phyloP scores from a whole-genome alignment of 228 moss, liverwort and hornwort species.

The Sphagnum fallax region DNA sequence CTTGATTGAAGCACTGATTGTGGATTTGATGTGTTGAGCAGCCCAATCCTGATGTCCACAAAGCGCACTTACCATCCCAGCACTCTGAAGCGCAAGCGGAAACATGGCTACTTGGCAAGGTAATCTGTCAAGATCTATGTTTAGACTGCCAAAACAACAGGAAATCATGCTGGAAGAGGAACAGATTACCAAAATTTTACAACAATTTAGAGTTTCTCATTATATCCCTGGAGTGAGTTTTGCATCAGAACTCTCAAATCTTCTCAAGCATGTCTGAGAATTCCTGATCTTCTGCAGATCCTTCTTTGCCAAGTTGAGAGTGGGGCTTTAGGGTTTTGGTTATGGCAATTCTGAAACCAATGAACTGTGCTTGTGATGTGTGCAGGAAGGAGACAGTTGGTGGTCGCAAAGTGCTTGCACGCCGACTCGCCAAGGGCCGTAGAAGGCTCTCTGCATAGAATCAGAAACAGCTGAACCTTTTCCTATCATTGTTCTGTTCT shows the following conservation, averaged over 20 bases:
- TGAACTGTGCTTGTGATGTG: no score
- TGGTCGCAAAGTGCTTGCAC: conserved; percentile 77
- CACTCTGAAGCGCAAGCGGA: conserved; percentile 84
- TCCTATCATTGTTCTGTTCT: background rate
- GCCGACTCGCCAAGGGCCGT: conserved; percentile 81
- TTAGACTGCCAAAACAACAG: no score
- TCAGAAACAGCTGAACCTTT: background rate
- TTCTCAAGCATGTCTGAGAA: no score
- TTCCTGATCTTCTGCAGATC: no score
- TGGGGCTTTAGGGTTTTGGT: no score
- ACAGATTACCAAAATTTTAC: no score
- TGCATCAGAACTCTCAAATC: no score
- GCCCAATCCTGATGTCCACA: conserved; percentile 74
- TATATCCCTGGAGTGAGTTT: no score
- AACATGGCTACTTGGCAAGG: conserved; percentile 80
- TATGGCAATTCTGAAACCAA: no score
- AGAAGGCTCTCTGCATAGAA: conserved; percentile 58
- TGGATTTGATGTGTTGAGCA: conserved; percentile 9
- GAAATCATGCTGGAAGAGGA: no score
- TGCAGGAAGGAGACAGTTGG: conserved; percentile 88
- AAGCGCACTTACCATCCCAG: conserved; percentile 96
- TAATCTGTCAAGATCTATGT: conserved; percentile 6
- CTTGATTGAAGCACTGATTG: background rate
- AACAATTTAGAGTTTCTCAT: no score
- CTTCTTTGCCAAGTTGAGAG: no score